Percentiles rank a stretch among this genome's conserved stretches.
Evolutionary conservation across 345 rosid genomes (phyloP).

Genomic region (Murraya paniculata): DNA sequence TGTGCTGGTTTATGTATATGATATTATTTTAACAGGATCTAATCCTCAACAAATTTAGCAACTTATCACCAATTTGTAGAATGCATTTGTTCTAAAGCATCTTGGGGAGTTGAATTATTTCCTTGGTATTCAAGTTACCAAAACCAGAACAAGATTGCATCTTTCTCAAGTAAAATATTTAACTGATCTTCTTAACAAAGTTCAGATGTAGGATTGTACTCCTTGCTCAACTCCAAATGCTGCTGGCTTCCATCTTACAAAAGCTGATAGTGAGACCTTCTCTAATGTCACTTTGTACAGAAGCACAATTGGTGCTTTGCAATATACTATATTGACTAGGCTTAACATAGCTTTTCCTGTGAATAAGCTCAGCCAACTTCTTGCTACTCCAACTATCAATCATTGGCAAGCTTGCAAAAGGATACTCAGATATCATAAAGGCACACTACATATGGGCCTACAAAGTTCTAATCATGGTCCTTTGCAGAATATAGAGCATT

Average conservation of each 20-base stretch:
- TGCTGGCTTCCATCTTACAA: rapidly evolving
- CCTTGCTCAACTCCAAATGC: background rate
- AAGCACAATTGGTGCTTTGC: background rate
- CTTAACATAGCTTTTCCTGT: background rate
- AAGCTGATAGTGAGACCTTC: background rate
- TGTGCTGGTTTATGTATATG: no score
- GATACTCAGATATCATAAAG: background rate
- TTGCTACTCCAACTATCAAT: background rate
- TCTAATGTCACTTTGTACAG: background rate
- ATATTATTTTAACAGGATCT: no score
- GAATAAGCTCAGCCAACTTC: background rate
- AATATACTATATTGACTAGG: background rate
- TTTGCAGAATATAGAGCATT: no score
- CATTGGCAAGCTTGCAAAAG: background rate
- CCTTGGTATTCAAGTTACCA: background rate
- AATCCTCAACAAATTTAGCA: no score
- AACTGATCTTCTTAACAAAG: background rate
- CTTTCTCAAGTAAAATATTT: background rate
- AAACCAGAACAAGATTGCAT: background rate
- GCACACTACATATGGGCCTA: no score
- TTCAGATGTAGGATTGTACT: background rate
- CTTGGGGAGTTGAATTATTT: background rate
- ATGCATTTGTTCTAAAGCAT: no score
- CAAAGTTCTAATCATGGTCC: no score
- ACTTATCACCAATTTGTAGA: no score